Percentiles rank a stretch among this genome's conserved stretches.
Evolutionary conservation across 129 eudicot species (phyloP).

Genomic region (sunflower (Helianthus annuus)): HanXRQr2.0-SUNRISE NC_035445.2:111818237-111818736

Average conservation of each 20-base stretch:
- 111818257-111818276: slow-evolving; percentile 92
- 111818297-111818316: slow-evolving; percentile 79
- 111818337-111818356: slow-evolving; percentile 75
- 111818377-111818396: slow-evolving; percentile 75
- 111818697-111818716: slow-evolving; percentile 76
- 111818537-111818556: slow-evolving; percentile 48
- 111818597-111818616: too few relatives aligned
- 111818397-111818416: slow-evolving; percentile 88
- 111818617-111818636: slow-evolving; percentile 58
- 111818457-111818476: slow-evolving; percentile 84
- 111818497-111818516: slow-evolving; percentile 96
- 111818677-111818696: slow-evolving; percentile 83
- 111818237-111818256: slow-evolving; percentile 84
- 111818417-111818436: slow-evolving; percentile 94
- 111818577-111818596: not conserved
- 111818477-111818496: slow-evolving; percentile 84
- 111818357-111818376: slow-evolving; percentile 75
- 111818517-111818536: slow-evolving; percentile 84
- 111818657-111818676: slow-evolving; percentile 76
- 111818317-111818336: slow-evolving; percentile 49
- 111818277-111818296: slow-evolving; percentile 79
- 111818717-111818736: slow-evolving; percentile 31
- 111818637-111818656: slow-evolving; percentile 53
- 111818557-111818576: not conserved
- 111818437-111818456: slow-evolving; percentile 89